Base-by-base conservation (phyloP, 371 early-diverging fungal species). In the Blastocladiella emersonii region DNA sequence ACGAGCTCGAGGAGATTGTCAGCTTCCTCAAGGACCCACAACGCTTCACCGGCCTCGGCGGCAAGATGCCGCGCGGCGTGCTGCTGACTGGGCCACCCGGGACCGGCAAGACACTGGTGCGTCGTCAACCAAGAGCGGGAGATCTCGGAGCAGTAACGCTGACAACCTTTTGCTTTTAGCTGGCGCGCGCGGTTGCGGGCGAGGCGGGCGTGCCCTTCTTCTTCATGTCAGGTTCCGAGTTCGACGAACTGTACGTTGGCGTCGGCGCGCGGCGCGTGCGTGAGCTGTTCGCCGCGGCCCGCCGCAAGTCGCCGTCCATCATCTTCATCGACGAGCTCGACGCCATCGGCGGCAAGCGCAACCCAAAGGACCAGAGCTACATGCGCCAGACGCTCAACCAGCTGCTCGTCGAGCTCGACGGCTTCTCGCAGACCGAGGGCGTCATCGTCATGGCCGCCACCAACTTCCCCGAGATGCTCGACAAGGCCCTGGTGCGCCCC, bases 381-480 rank as follows among this genome's bases (percentile, higher is more conserved):
- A 91, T 91, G 90, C 87, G 92, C 66, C 94, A 94, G 71, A 95
- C 97, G 0, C 80, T 98, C 30, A 97, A 97, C 72, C 98, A 98
- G 72, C 70, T 98, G 49, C 75, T 98, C 15, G 94, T 96, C 1
- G 98, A 98, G 67, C 74, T 98, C 64, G 98, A 98, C 71, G 41
- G 44, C 36, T 59, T 59, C 17, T 83, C 79, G 1, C 84, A 98
- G 97, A 73, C 76, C 97, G 59, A 81, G 10, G 88, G 93, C 68
- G 98, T 99, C 19, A 98, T 99, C 85, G 98, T 99, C 10, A 98
- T 99, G 73, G 99, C 96, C 45, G 99, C 99, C 0, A 99, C 99
- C 17, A 99, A 99, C 73, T 79, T 99, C 64, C 98, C 98, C 0
- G 99, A 99, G 78, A 75, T 98, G 53, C 74, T 99, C 15, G 99